These are phyloP conservation scores for Agarophyton chilense DNA, from an alignment of 23 red algal species.

Conservation along the genomic window DNA sequence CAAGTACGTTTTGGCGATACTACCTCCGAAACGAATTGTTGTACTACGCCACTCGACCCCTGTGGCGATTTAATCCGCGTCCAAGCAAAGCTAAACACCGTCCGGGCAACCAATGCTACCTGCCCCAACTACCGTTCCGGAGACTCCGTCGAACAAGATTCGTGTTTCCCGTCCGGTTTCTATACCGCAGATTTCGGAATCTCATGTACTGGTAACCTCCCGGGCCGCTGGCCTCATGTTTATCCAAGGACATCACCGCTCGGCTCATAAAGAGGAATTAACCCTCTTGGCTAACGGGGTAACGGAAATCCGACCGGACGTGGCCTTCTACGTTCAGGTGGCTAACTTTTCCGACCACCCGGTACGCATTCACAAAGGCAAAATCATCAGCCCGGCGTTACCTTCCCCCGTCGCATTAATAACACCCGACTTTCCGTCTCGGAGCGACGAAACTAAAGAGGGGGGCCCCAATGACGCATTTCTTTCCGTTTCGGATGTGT, in stretches of 20 bases:
- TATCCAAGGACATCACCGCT: neutral
- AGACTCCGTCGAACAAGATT: slow-evolving; percentile 6
- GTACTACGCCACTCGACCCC: neutral
- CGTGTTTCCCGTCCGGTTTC: neutral
- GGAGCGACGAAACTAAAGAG: neutral
- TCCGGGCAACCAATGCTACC: neutral
- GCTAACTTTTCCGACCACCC: neutral
- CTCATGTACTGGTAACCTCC: neutral
- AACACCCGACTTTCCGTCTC: neutral
- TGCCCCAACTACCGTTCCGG: neutral
- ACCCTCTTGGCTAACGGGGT: slow-evolving; percentile 20
- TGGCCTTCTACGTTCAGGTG: neutral
- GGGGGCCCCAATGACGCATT: neutral
- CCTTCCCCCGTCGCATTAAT: slow-evolving; percentile 6
- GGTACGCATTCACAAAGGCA: neutral
- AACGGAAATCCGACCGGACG: slow-evolving; percentile 5
- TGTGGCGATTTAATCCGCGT: neutral
- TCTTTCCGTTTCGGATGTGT: too few relatives aligned
- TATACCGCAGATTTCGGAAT: slow-evolving; percentile 10
- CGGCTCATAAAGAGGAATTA: neutral
- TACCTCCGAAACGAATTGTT: neutral
- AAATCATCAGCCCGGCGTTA: slow-evolving; percentile 7
- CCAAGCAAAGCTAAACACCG: neutral
- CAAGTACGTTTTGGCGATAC: neutral
- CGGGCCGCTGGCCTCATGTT: neutral